phyloP scores from a whole-genome alignment of 2,329 filamentous ascomycete species.

The Clarireedia paspali region DNA sequence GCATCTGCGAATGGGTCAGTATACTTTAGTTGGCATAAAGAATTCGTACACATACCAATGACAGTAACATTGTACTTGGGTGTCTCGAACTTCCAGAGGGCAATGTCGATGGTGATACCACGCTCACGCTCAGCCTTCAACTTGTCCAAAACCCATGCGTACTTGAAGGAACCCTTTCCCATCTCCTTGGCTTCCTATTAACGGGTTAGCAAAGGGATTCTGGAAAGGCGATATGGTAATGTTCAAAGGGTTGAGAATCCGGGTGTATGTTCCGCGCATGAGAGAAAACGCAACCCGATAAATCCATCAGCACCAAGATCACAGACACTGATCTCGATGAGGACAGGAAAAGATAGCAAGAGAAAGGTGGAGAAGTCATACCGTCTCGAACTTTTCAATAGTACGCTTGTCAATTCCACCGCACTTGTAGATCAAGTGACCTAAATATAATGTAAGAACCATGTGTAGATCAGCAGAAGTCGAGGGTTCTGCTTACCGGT shows the following conservation, averaged over 20 bases:
- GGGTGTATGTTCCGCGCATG: background rate
- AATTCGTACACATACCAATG: constrained; percentile 59
- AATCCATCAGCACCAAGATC: constrained; percentile 7
- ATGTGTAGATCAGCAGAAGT: background rate
- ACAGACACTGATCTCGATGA: constrained; percentile 26
- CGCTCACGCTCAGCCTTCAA: constrained; percentile 99
- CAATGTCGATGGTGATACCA: constrained; percentile 99
- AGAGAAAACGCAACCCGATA: background rate
- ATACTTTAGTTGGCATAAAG: background rate
- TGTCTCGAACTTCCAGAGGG: constrained; percentile 99
- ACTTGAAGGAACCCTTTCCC: constrained; percentile 99
- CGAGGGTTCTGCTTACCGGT: constrained; percentile 56
- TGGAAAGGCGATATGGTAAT: background rate
- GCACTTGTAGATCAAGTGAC: constrained; percentile 99
- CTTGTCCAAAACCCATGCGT: constrained; percentile 99
- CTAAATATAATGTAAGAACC: constrained; percentile 29
- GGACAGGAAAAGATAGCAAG: constrained; percentile 17
- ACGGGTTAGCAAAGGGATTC: constrained; percentile 15
- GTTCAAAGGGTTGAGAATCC: background rate
- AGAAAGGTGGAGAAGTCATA: constrained; percentile 37
- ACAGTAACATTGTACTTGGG: constrained; percentile 96
- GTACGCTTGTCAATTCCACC: constrained; percentile 99
- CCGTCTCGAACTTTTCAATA: constrained; percentile 99
- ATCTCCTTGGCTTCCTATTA: constrained; percentile 92
- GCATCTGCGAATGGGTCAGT: constrained; percentile 53